A percentile compares a stretch with the other conserved stretches of the same genome.
Evolutionary conservation across 495 filamentous ascomycete species (phyloP).

Genomic region (Terfezia boudieri): DNA sequence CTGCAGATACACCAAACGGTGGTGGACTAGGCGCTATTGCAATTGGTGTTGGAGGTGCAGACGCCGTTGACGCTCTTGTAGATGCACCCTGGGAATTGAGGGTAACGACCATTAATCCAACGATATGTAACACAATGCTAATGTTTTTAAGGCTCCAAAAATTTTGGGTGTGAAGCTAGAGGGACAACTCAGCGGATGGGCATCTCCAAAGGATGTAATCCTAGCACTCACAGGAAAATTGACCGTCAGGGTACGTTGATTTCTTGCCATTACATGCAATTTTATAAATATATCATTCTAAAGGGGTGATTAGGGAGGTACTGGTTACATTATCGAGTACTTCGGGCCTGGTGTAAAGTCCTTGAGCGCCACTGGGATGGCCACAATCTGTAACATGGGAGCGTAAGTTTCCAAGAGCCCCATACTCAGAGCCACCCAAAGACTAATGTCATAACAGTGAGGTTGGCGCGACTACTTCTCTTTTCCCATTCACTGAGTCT

Average conservation of each 20-base stretch:
- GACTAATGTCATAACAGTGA: constrained; percentile 29
- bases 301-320: constrained; percentile 38
- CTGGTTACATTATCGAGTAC: constrained; percentile 88
- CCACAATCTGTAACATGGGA: constrained; percentile 80
- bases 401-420: constrained; percentile 8
- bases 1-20: constrained; percentile 62
- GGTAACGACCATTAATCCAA: not conserved
- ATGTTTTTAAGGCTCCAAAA: constrained; percentile 38
- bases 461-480: constrained; percentile 85
- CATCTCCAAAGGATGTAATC: constrained; percentile 87
- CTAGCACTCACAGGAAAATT: constrained; percentile 69
- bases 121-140: not conserved
- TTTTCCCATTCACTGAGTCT: constrained; percentile 60
- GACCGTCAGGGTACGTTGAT: constrained; percentile 41
- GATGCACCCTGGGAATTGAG: constrained; percentile 90
- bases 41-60: constrained; percentile 91
- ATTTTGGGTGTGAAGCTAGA: constrained; percentile 69
- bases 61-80: constrained; percentile 90
- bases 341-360: constrained; percentile 70
- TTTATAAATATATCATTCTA: not conserved
- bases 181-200: constrained; percentile 72
- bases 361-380: constrained; percentile 80
- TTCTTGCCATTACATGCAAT: constrained; percentile 5
- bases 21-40: constrained; percentile 85
- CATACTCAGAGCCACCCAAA: not conserved